phyloP scores from a whole-genome alignment of 441 rosid genomes.

The Corymbia citriodora region DNA sequence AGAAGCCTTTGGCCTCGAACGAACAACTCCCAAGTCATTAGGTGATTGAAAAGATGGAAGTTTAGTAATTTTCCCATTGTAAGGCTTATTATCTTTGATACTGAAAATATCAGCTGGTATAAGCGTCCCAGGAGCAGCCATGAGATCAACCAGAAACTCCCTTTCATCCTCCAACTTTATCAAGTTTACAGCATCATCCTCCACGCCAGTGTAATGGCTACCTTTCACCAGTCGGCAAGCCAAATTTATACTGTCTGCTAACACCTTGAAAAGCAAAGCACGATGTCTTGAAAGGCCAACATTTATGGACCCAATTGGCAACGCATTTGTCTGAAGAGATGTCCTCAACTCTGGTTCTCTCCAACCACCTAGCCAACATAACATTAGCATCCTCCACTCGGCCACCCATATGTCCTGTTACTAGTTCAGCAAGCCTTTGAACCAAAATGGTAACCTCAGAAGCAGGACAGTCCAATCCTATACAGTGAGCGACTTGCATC shows the following conservation, averaged over 20 bases:
- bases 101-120: slow-evolving; percentile 87
- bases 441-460: slow-evolving; percentile 57
- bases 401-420: slow-evolving; percentile 95
- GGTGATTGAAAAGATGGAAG: slow-evolving; percentile 36
- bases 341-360: slow-evolving; percentile 79
- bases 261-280: slow-evolving; percentile 96
- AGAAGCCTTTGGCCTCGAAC: slow-evolving; percentile 36
- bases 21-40: slow-evolving; percentile 28
- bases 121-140: slow-evolving; percentile 99
- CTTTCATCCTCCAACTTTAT: slow-evolving; percentile 88
- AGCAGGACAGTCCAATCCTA: slow-evolving; percentile 66
- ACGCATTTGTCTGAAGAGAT: slow-evolving; percentile 61
- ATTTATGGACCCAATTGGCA: slow-evolving; percentile 88
- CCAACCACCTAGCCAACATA: slow-evolving; percentile 82
- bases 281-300: slow-evolving; percentile 95
- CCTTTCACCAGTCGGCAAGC: slow-evolving; percentile 98
- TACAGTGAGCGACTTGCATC: slow-evolving; percentile 74
- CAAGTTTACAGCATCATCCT: slow-evolving; percentile 95
- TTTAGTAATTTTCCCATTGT: slow-evolving; percentile 41
- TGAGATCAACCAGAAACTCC: slow-evolving; percentile 98
- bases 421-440: slow-evolving; percentile 86
- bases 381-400: slow-evolving; percentile 85
- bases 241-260: slow-evolving; percentile 77
- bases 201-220: slow-evolving; percentile 95
- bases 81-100: slow-evolving; percentile 47